phyloP scores from a whole-genome alignment of 2,329 filamentous ascomycete species.

The Monascus ruber region DNA sequence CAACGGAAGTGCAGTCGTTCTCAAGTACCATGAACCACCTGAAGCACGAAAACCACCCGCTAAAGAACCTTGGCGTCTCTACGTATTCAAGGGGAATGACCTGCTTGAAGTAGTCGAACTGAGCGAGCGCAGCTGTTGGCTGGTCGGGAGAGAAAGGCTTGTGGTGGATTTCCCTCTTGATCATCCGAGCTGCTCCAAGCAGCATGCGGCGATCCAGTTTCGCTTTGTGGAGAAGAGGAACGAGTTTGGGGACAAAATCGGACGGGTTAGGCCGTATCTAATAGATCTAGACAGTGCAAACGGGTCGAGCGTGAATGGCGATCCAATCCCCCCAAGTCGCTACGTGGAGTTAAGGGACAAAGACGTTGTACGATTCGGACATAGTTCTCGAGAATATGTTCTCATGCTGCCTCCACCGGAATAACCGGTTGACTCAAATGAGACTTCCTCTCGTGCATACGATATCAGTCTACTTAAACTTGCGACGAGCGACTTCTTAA shows the following conservation, averaged over 20 bases:
- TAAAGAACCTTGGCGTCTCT: conserved; percentile 74
- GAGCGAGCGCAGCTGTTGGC: conserved; percentile 70
- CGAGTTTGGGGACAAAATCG: conserved; percentile 74
- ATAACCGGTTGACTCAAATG: conserved; percentile 1
- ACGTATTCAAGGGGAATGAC: conserved; percentile 77
- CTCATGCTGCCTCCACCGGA: conserved; percentile 58
- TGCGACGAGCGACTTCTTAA: conserved; percentile 1
- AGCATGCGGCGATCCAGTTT: conserved; percentile 93
- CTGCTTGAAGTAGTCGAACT: conserved; percentile 74
- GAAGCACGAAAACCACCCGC: conserved; percentile 81
- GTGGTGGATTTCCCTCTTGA: conserved; percentile 77
- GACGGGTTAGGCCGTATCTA: conserved; percentile 72
- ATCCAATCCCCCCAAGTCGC: conserved; percentile 59
- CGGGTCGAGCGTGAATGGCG: conserved; percentile 72
- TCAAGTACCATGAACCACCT: conserved; percentile 93
- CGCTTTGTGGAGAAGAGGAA: conserved; percentile 71
- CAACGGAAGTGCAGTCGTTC: conserved; percentile 53
- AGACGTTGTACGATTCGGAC: conserved; percentile 79
- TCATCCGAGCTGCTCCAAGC: conserved; percentile 87
- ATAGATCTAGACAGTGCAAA: conserved; percentile 92
- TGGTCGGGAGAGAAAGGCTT: conserved; percentile 67
- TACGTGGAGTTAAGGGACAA: conserved; percentile 81
- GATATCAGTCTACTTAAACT: too few relatives aligned
- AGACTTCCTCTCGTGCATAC: background rate
- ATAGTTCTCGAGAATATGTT: conserved; percentile 89